A percentile compares a stretch with the other conserved stretches of the same genome.
Evolutionary conservation across 1,139 yeast genomes (phyloP).

Genomic region (Keqinozyma sinolaborantium): DNA sequence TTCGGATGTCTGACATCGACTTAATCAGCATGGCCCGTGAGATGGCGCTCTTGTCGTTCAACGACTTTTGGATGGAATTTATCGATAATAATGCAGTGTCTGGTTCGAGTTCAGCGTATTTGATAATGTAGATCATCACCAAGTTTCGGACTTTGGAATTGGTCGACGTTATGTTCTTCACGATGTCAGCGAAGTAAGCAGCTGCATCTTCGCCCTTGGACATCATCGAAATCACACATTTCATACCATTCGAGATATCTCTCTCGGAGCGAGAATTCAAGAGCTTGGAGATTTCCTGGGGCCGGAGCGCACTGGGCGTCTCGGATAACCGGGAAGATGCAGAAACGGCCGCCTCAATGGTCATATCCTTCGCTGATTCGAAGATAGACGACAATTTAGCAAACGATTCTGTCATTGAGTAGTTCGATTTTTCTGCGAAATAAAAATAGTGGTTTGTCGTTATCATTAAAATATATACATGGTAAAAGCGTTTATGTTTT

Average conservation of each 20-base stretch:
- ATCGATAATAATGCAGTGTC: constrained; percentile 85
- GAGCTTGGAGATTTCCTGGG: constrained; percentile 61
- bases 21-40: constrained; percentile 73
- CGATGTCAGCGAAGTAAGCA: constrained; percentile 79
- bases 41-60: constrained; percentile 66
- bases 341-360: constrained; percentile 78
- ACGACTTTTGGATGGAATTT: constrained; percentile 84
- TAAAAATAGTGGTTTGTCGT: too few relatives aligned
- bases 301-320: constrained; percentile 49
- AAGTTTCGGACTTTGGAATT: constrained; percentile 69
- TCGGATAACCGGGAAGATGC: constrained; percentile 68
- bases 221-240: constrained; percentile 64
- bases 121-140: constrained; percentile 71
- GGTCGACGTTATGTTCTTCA: constrained; percentile 77
- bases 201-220: constrained; percentile 62
- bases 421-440: constrained; percentile 1
- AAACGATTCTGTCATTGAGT: constrained; percentile 38
- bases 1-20: constrained; percentile 75
- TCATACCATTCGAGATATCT: constrained; percentile 74
- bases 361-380: constrained; percentile 78
- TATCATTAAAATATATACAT: too few relatives aligned
- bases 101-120: constrained; percentile 83
- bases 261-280: constrained; percentile 69
- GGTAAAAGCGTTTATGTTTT: too few relatives aligned
- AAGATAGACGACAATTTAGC: constrained; percentile 46